phyloP scores from a whole-genome alignment of 495 filamentous ascomycete genomes.

The Trichoderma gamsii region DNA sequence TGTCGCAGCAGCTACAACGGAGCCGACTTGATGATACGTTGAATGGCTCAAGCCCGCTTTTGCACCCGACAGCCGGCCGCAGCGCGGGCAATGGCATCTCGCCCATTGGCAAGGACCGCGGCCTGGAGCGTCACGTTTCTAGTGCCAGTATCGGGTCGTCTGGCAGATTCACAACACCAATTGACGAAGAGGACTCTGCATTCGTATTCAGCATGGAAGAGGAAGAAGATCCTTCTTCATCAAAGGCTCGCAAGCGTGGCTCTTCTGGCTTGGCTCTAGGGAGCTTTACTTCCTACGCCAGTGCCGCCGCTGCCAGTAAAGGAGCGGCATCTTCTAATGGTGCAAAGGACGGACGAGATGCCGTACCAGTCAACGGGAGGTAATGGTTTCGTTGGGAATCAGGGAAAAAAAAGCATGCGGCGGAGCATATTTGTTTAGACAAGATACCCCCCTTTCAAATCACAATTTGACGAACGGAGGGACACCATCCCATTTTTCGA shows the following conservation, averaged over 20 bases:
- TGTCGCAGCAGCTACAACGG: constrained; percentile 63
- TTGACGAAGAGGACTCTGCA: constrained; percentile 67
- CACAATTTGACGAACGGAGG: neutral
- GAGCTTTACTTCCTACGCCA: constrained; percentile 35
- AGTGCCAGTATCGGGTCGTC: constrained; percentile 45
- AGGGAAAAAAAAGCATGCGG: neutral
- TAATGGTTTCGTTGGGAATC: neutral
- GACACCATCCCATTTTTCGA: constrained; percentile 8
- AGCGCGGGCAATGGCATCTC: constrained; percentile 25
- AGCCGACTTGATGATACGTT: constrained; percentile 43
- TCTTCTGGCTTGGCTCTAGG: constrained; percentile 31
- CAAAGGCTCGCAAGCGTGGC: constrained; percentile 35
- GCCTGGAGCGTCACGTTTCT: constrained; percentile 46
- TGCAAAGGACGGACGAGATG: constrained; percentile 19
- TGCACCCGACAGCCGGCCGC: constrained; percentile 33
- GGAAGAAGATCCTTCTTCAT: constrained; percentile 52
- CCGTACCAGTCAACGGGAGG: constrained; percentile 4
- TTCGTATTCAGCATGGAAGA: constrained; percentile 82
- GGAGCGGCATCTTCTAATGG: constrained; percentile 1
- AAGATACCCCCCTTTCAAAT: constrained; percentile 1
- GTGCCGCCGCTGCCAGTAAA: constrained; percentile 31
- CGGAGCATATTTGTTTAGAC: constrained; percentile 10
- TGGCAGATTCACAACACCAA: constrained; percentile 55
- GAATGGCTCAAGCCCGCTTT: constrained; percentile 33
- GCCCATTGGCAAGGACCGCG: constrained; percentile 33